Evolutionary conservation across 2,329 filamentous ascomycete species (phyloP).

Genomic region (Diaporthe humulicola): DNA sequence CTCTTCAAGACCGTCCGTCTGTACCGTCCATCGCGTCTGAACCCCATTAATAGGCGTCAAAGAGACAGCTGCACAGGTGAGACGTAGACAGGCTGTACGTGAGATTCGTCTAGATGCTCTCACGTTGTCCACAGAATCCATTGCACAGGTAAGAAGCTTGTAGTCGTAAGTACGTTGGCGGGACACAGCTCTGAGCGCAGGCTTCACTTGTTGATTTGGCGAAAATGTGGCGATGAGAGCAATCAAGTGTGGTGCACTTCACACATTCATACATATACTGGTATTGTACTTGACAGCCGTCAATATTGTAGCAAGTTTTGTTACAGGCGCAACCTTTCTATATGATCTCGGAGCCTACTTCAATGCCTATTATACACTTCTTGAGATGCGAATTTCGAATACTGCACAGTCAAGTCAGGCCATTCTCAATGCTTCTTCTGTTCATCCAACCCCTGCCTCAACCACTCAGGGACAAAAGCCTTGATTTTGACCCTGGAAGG

Average conservation of each 20-base stretch:
- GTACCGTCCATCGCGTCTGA: background rate
- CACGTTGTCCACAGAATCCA: background rate
- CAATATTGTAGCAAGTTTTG: background rate
- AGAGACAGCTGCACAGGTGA: background rate
- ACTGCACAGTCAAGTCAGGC: constrained; percentile 31
- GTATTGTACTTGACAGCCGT: background rate
- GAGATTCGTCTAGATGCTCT: background rate
- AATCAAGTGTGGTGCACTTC: background rate
- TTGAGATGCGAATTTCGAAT: background rate
- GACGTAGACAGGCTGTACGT: background rate
- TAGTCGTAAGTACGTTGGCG: background rate
- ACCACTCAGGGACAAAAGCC: constrained; percentile 88
- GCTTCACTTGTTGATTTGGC: background rate
- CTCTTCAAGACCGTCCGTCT: background rate
- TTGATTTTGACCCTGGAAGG: constrained; percentile 72
- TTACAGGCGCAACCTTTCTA: background rate
- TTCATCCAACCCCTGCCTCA: constrained; percentile 58
- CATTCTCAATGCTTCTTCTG: constrained; percentile 26
- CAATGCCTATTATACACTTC: background rate
- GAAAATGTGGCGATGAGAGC: background rate
- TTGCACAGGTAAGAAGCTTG: background rate
- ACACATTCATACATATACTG: background rate
- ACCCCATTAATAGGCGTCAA: background rate
- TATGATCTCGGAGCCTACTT: background rate
- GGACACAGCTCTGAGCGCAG: too few species aligned